Evolutionary conservation across 176 grass and related monocot genomes (phyloP).

Genomic region (Bothriochloa decipiens): DNA sequence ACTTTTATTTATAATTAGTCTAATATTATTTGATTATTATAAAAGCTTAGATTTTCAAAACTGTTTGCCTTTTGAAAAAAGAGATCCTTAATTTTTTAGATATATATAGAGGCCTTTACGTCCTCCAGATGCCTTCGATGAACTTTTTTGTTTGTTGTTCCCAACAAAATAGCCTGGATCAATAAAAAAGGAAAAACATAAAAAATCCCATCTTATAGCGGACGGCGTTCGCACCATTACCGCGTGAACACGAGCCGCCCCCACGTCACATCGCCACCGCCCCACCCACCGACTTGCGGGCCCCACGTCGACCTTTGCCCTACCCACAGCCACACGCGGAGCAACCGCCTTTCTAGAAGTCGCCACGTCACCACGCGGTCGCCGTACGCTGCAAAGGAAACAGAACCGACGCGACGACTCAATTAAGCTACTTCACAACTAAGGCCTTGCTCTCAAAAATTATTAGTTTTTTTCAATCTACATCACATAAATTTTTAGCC

Average conservation of each 20-base stretch:
- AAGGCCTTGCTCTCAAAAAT: no score
- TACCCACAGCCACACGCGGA: not conserved
- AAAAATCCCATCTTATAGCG: no score
- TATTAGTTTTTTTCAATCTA: no score
- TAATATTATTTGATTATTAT: no score
- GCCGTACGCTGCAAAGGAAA: not conserved
- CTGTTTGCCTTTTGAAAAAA: no score
- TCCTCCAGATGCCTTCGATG: no score
- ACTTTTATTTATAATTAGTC: no score
- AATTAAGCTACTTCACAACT: conserved; percentile 27
- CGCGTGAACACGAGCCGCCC: conserved; percentile 23
- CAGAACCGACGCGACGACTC: not conserved
- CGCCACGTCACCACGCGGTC: conserved; percentile 22
- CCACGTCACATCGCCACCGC: not conserved
- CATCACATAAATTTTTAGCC: no score
- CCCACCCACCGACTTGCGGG: not conserved
- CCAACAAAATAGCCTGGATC: not conserved
- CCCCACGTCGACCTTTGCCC: accelerated
- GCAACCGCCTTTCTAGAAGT: conserved; percentile 22
- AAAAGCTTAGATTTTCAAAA: no score
- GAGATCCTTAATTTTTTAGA: no score
- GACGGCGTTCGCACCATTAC: conserved; percentile 14
- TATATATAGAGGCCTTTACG: no score
- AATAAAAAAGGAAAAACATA: not conserved
- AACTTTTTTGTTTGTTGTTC: no score